Base-by-base conservation (phyloP, 345 rosid genomes). In the Hypericum androsaemum region DNA sequence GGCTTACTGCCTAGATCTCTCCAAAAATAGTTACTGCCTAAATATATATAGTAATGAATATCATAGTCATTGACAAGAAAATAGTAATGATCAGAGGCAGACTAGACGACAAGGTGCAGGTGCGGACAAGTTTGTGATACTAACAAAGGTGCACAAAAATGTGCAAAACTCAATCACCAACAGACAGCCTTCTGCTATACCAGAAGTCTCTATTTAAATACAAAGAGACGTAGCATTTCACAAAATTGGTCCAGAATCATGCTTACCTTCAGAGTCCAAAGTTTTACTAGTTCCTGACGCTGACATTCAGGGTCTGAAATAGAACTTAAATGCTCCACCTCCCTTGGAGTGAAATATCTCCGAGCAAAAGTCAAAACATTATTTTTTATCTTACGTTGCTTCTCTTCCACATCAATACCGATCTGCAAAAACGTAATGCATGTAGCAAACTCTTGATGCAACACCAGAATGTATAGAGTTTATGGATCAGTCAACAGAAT, bases 261-360 rank as follows among this genome's bases (percentile, higher is more conserved):
- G 54, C 56, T 62, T 62, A 88, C 95, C 77, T 92, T 88, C 43
- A 88, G 88, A 53, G 94, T 88, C 98, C 96, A 92, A 41, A 88
- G 52, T 70, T 81, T 92, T 4, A 92, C 56, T 59, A 92, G 81
- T 63, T 88, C 94, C 69, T 57, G 82, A 43, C 62, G 69, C 63
- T 69, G 95, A 57, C 58, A 69, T 63, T 77, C 83, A 17, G 71
- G 67, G 43, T 92, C 95, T 37, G 72, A 58, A 64, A 85, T 77
- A 53, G 66, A 62, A 59, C 76, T 65, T 66, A 92, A 77, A 52
- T 57, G 45, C 49, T 80, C 70, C 61, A 77, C 78, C 64, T 88
- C 97, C 12, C 55, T 56, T 7, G 64, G 48, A 45, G 87, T 62
- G 68, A 85, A 85, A 58, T 83, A 92, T 32, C 95, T 74, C 45